Percentiles rank a stretch among this genome's conserved stretches.
Conservation (phyloP, 2,329 filamentous ascomycete genomes). For the Endoconidiophora polonica region DNA sequence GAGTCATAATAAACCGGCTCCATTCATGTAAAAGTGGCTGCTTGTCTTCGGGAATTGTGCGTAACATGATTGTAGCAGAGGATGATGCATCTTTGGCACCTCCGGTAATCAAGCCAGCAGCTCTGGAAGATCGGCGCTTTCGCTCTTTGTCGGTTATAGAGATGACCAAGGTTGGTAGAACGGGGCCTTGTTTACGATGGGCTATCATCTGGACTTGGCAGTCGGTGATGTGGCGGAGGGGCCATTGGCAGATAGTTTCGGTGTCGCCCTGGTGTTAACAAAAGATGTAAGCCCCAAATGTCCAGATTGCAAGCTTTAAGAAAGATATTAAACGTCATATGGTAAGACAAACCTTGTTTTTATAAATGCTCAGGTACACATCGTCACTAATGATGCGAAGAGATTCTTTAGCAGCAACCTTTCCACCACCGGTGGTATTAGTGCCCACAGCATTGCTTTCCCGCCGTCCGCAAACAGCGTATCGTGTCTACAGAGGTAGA, state of each 20-base stretch:
- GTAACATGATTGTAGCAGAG: constrained; percentile 30
- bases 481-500: constrained; percentile 31
- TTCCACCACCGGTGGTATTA: constrained; percentile 17
- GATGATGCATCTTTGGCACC: constrained; percentile 26
- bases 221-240: constrained; percentile 33
- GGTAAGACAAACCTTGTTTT: constrained; percentile 30
- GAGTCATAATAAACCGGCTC: constrained; percentile 35
- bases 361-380: constrained; percentile 34
- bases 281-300: neutral
- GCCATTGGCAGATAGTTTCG: constrained; percentile 37
- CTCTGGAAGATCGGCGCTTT: constrained; percentile 47
- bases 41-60: constrained; percentile 32
- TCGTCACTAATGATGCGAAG: constrained; percentile 21
- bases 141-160: constrained; percentile 43
- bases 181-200: constrained; percentile 44
- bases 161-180: constrained; percentile 42
- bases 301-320: neutral
- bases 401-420: constrained; percentile 1
- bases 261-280: constrained; percentile 28
- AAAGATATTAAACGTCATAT: neutral
- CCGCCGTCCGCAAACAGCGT: constrained; percentile 35
- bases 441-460: constrained; percentile 7
- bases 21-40: constrained; percentile 40
- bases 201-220: constrained; percentile 42
- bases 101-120: constrained; percentile 35